phyloP scores from a whole-genome alignment of 225 moss, liverwort and hornwort genomes.

The Sphagnum tenellum region DNA sequence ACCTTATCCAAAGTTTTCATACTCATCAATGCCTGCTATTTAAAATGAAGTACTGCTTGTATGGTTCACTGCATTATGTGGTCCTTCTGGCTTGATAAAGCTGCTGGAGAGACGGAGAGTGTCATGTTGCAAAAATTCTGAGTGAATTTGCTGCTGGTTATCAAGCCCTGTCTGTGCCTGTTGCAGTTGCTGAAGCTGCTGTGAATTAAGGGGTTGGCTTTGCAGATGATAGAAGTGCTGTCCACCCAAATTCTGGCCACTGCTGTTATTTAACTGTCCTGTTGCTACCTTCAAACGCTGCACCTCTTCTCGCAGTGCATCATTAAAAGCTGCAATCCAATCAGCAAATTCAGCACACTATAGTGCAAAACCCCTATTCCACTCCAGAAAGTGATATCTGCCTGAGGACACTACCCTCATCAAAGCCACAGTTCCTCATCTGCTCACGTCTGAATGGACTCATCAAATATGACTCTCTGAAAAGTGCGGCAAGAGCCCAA shows the following conservation, averaged over 20 bases:
- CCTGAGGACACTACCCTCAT: background rate
- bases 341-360: no score
- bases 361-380: no score
- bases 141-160: constrained; percentile 55
- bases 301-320: constrained; percentile 77
- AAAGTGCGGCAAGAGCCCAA: no score
- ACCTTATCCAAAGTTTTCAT: no score
- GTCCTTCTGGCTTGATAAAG: constrained; percentile 72
- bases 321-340: constrained; percentile 57
- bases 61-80: constrained; percentile 68
- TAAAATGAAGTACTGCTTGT: constrained; percentile 63
- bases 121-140: constrained; percentile 66
- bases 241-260: constrained; percentile 28
- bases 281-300: constrained; percentile 79
- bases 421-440: no score
- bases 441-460: background rate
- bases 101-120: constrained; percentile 42
- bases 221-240: constrained; percentile 64
- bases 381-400: background rate
- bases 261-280: constrained; percentile 43
- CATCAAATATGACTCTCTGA: background rate
- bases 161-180: constrained; percentile 35
- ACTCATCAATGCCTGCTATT: background rate
- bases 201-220: constrained; percentile 45
- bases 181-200: constrained; percentile 71